Evolutionary conservation across 75 land plant species (phyloP).

Genomic region (Picea sitchensis): DNA sequence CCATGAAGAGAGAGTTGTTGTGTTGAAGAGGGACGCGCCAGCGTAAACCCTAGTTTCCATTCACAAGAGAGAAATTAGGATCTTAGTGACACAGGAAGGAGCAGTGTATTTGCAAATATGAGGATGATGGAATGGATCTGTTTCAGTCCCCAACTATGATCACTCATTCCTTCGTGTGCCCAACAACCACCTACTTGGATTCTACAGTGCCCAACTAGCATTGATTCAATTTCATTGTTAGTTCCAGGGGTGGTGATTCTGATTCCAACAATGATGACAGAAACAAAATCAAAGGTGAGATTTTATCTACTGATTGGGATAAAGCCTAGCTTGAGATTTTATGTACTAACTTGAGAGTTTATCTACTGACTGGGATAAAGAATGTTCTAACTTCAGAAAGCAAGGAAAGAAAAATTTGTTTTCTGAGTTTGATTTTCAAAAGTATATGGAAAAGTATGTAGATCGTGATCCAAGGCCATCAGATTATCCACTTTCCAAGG

Average conservation of each 20-base stretch:
- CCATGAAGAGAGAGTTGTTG: no score
- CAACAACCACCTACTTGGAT: not conserved
- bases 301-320: no score
- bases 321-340: no score
- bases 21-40: no score
- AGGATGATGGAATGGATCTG: not conserved
- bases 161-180: not conserved
- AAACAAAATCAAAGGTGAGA: not conserved
- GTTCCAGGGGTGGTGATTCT: not conserved
- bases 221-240: not conserved
- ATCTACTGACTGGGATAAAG: slow-evolving; percentile 93
- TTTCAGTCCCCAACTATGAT: not conserved
- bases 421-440: slow-evolving; percentile 37
- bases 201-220: not conserved
- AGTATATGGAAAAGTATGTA: slow-evolving; percentile 74
- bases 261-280: not conserved
- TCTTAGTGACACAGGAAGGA: no score
- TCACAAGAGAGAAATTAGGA: not conserved
- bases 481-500: slow-evolving; percentile 80
- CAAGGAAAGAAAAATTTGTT: slow-evolving; percentile 53
- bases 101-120: no score
- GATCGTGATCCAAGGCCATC: slow-evolving; percentile 72
- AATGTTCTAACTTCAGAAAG: slow-evolving; percentile 72
- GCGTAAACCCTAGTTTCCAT: no score
- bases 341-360: slow-evolving; percentile 20